Percentiles rank a stretch among this genome's conserved stretches.
Conservation (phyloP, 75 land plant species). For the Adiantum capillusveneris region DNA sequence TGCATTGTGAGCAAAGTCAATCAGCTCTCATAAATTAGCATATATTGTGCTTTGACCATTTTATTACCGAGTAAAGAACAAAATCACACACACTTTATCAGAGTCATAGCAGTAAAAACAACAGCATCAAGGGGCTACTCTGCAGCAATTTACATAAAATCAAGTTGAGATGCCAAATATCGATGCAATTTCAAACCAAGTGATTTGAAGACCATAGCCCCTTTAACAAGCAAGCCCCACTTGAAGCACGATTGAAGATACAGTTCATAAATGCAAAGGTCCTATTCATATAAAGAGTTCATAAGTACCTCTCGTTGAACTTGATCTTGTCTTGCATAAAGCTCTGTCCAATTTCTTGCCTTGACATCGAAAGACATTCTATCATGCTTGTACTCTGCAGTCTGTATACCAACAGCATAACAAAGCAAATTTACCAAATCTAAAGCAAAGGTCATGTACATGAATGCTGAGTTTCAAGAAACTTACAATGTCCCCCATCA, state of each 20-base stretch:
- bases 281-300: no score
- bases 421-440: slow-evolving; percentile 1
- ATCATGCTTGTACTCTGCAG: slow-evolving; percentile 86
- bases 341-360: slow-evolving; percentile 65
- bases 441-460: slow-evolving; percentile 2
- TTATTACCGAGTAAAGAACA: no score
- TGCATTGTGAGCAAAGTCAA: no score
- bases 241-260: not conserved
- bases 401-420: slow-evolving; percentile 25
- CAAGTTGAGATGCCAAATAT: slow-evolving; percentile 1
- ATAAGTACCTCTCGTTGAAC: not conserved
- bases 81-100: no score
- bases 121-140: no score
- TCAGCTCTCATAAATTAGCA: no score
- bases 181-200: not conserved
- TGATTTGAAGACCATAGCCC: not conserved
- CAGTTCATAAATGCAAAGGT: not conserved
- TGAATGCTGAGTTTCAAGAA: not conserved
- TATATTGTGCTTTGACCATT: no score
- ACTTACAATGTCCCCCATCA: slow-evolving; percentile 87
- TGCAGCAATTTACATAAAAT: no score
- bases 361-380: slow-evolving; percentile 63
- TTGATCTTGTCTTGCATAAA: slow-evolving; percentile 46
- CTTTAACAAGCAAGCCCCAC: not conserved
- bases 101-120: no score